Evolutionary conservation across 306 rosid genomes (phyloP).

Genomic region (Oemleria cerasiformis): DNA sequence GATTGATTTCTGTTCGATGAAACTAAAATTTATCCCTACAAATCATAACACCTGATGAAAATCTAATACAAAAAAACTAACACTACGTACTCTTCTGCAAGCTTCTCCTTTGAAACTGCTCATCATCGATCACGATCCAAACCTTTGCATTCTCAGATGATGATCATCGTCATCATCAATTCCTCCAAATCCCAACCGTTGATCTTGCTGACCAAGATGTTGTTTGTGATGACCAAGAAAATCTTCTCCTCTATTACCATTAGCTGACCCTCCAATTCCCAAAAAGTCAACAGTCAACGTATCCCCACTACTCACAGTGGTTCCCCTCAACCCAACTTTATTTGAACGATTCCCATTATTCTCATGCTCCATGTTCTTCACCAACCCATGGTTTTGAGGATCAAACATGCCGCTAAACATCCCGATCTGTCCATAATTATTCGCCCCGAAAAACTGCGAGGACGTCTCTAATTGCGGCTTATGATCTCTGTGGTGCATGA

Average conservation of each 20-base stretch:
- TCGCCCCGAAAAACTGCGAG: conserved; percentile 19
- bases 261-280: conserved; percentile 44
- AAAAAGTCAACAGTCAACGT: conserved; percentile 71
- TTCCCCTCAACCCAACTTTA: conserved; percentile 22
- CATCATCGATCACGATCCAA: background rate
- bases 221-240: conserved; percentile 35
- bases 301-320: conserved; percentile 41
- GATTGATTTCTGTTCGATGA: background rate
- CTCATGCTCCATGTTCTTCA: conserved; percentile 37
- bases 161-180: background rate
- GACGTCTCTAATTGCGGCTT: conserved; percentile 26
- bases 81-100: background rate
- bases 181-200: conserved; percentile 47
- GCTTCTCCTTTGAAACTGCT: background rate
- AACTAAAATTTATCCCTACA: background rate
- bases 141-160: conserved; percentile 8
- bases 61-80: too few relatives aligned
- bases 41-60: background rate
- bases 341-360: background rate
- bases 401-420: conserved; percentile 49
- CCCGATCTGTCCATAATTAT: conserved; percentile 34
- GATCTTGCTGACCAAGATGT: conserved; percentile 29
- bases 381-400: conserved; percentile 31
- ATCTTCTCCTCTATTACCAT: conserved; percentile 24
- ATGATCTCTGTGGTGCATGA: conserved; percentile 24